phyloP scores from a whole-genome alignment of 352 stramenopile genomes.

The Pythium sp. region DNA sequence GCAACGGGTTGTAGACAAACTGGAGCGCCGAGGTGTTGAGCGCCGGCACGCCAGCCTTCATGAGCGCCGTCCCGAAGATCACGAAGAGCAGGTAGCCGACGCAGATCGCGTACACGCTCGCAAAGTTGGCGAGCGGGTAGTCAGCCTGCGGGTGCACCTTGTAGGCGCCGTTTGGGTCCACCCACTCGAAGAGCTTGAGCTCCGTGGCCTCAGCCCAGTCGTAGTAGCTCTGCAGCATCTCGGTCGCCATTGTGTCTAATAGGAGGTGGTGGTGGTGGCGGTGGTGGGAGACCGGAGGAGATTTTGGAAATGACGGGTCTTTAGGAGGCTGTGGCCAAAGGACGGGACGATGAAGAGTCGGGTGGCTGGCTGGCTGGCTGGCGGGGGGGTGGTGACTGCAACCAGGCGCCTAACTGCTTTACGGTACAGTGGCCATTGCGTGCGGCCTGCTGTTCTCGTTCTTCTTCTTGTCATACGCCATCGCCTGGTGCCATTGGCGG shows the following conservation, averaged over 20 bases:
- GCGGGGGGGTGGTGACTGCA: neutral
- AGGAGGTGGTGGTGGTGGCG: neutral
- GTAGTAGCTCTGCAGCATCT: slow-evolving; percentile 45
- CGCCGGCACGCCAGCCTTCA: slow-evolving; percentile 68
- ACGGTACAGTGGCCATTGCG: neutral
- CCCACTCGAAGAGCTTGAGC: slow-evolving; percentile 44
- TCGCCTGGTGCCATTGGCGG: neutral
- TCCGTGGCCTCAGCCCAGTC: slow-evolving; percentile 56
- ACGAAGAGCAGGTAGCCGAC: slow-evolving; percentile 67
- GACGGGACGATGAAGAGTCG: neutral
- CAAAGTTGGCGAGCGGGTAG: slow-evolving; percentile 57
- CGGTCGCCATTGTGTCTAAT: slow-evolving; percentile 12
- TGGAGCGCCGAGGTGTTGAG: slow-evolving; percentile 85
- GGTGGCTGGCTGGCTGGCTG: neutral
- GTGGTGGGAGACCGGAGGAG: neutral
- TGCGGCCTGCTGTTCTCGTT: neutral
- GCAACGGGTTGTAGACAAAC: slow-evolving; percentile 97
- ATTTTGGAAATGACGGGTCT: slow-evolving; percentile 6
- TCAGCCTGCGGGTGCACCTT: slow-evolving; percentile 59
- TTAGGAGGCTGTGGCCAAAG: neutral
- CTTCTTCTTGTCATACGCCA: neutral
- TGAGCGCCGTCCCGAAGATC: slow-evolving; percentile 66
- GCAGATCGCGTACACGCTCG: slow-evolving; percentile 50
- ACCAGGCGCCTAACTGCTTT: neutral
- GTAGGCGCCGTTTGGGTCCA: slow-evolving; percentile 55